A percentile compares a stretch with the other conserved stretches of the same genome.
Evolutionary conservation across 345 rosid genomes (phyloP).

Genomic region (Salix suchowensis): DNA sequence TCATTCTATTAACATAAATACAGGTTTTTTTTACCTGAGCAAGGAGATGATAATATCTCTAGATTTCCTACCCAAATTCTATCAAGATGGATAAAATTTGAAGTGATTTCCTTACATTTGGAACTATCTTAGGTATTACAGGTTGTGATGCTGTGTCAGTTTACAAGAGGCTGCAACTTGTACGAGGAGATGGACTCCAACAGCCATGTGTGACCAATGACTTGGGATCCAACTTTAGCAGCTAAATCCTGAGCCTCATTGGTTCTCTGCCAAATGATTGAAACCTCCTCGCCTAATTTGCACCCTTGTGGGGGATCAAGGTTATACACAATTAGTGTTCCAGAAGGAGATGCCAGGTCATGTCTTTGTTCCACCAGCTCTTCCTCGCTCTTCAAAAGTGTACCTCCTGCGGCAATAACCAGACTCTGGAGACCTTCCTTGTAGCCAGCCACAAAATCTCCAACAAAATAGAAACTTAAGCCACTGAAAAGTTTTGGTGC

Average conservation of each 20-base stretch:
- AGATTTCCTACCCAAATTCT: too few relatives aligned
- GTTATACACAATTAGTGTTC: slow-evolving; percentile 54
- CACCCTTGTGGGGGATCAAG: slow-evolving; percentile 57
- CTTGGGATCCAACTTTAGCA: slow-evolving; percentile 36
- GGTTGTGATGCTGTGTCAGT: slow-evolving; percentile 3
- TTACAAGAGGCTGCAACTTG: slow-evolving; percentile 41
- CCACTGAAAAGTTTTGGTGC: slow-evolving; percentile 67
- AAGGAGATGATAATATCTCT: too few relatives aligned
- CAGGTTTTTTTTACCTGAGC: too few relatives aligned
- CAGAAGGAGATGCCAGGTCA: slow-evolving; percentile 10
- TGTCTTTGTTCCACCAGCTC: slow-evolving; percentile 24
- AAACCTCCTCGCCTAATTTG: slow-evolving; percentile 62
- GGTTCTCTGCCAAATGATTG: slow-evolving; percentile 61
- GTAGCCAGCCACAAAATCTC: slow-evolving; percentile 55
- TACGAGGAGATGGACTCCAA: slow-evolving; percentile 78
- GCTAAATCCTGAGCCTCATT: slow-evolving; percentile 67
- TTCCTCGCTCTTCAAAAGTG: slow-evolving; percentile 39
- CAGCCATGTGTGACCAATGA: slow-evolving; percentile 70
- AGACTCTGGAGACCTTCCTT: slow-evolving; percentile 61
- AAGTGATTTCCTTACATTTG: background rate
- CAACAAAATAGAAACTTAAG: slow-evolving; percentile 51
- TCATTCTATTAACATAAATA: too few relatives aligned
- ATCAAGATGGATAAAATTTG: too few relatives aligned
- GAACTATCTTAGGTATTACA: background rate
- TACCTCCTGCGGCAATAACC: slow-evolving; percentile 64